Evolutionary conservation across 1,139 yeast species (phyloP).

Genomic region (Pichiaceae sp.): DNA sequence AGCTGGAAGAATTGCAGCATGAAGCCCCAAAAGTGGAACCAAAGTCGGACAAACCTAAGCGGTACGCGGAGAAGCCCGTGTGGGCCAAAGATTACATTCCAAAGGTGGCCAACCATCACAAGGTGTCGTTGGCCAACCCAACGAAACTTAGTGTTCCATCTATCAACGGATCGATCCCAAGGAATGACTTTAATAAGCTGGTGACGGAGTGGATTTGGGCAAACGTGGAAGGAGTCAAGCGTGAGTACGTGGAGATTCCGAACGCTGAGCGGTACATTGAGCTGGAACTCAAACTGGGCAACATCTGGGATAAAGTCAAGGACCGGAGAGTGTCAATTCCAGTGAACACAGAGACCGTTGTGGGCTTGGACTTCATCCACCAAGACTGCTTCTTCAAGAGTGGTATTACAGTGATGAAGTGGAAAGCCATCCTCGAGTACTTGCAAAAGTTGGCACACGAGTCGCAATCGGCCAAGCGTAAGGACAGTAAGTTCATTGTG

Average conservation of each 20-base stretch:
- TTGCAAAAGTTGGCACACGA: constrained; percentile 37
- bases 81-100: constrained; percentile 81
- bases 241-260: constrained; percentile 24
- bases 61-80: constrained; percentile 61
- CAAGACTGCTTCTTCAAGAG: constrained; percentile 57
- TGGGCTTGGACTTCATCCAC: constrained; percentile 43
- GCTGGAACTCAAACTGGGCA: constrained; percentile 77
- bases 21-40: constrained; percentile 11
- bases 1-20: constrained; percentile 18
- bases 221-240: constrained; percentile 51
- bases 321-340: constrained; percentile 63
- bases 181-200: constrained; percentile 72
- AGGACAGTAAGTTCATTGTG: constrained; percentile 17
- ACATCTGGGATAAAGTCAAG: constrained; percentile 57
- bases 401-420: constrained; percentile 63
- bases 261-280: constrained; percentile 51
- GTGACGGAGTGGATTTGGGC: constrained; percentile 89
- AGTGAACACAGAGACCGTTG: constrained; percentile 67
- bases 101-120: constrained; percentile 10
- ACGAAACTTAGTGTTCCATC: constrained; percentile 36
- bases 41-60: constrained; percentile 41
- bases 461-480: constrained; percentile 25
- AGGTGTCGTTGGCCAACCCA: constrained; percentile 7
- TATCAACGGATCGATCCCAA: constrained; percentile 68
- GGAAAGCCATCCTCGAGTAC: constrained; percentile 48